These are phyloP conservation scores for Penicillium arizonense DNA, from an alignment of 495 filamentous ascomycete genomes.

Conservation along the genomic window DNA sequence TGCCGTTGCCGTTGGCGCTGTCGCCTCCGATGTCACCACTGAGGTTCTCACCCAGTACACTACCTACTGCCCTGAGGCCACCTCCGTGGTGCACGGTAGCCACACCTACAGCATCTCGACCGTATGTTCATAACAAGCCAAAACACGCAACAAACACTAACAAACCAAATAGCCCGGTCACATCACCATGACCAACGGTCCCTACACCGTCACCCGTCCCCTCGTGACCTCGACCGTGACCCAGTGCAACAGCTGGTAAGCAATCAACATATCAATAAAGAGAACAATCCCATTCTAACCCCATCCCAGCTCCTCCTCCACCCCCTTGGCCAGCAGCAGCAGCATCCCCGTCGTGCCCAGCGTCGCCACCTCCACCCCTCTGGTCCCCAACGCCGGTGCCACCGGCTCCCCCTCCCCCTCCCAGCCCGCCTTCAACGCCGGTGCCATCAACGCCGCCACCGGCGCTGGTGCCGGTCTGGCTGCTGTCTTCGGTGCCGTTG, in stretches of 20 bases:
- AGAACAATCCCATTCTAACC: conserved; percentile 4
- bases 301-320: conserved; percentile 21
- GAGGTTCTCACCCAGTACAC: conserved; percentile 77
- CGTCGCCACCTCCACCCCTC: conserved; percentile 9
- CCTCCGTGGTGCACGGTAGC: conserved; percentile 64
- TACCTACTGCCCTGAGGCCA: conserved; percentile 83
- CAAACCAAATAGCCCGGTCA: conserved; percentile 57
- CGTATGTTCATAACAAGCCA: conserved; percentile 38
- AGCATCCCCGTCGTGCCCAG: conserved; percentile 50
- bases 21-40: conserved; percentile 60
- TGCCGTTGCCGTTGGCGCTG: conserved; percentile 58
- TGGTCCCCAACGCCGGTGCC: conserved; percentile 6
- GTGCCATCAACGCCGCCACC: conserved; percentile 41
- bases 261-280: not conserved
- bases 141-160: conserved; percentile 15
- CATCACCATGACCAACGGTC: conserved; percentile 66
- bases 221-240: conserved; percentile 61
- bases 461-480: conserved; percentile 70
- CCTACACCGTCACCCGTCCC: conserved; percentile 67
- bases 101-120: conserved; percentile 79
- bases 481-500: conserved; percentile 71
- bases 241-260: conserved; percentile 65
- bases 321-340: conserved; percentile 10
- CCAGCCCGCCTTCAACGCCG: conserved; percentile 46
- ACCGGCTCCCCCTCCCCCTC: conserved; percentile 50